phyloP scores from a whole-genome alignment of 495 filamentous ascomycete species.

The Penicillium salamii region DNA sequence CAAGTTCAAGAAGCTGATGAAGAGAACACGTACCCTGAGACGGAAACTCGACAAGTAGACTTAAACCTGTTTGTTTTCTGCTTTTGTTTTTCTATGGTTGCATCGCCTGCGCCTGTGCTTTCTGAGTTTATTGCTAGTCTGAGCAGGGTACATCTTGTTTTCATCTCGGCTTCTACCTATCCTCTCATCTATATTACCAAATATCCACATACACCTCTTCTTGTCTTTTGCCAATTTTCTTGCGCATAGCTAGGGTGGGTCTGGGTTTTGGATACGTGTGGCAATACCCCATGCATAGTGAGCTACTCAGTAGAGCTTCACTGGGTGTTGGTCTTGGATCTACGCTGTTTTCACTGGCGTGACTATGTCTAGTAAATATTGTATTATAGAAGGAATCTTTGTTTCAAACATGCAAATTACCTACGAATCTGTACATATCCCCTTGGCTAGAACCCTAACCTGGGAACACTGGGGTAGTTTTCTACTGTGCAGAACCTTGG shows the following conservation, averaged over 20 bases:
- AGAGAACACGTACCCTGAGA: conserved; percentile 82
- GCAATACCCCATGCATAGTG: conserved; percentile 15
- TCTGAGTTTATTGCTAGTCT: conserved; percentile 20
- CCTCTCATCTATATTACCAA: conserved; percentile 14
- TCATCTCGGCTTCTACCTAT: conserved; percentile 11
- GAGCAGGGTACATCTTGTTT: conserved; percentile 23
- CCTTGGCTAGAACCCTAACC: too few relatives aligned
- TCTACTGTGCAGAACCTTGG: too few relatives aligned
- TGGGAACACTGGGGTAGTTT: too few relatives aligned
- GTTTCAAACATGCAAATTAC: too few relatives aligned
- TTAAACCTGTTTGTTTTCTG: conserved; percentile 1
- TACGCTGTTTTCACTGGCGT: neutral
- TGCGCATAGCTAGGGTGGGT: neutral
- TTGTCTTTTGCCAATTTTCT: neutral
- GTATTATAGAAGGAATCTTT: neutral
- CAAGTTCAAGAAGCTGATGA: conserved; percentile 99
- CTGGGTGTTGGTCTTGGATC: conserved; percentile 9
- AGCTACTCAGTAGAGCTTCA: conserved; percentile 20
- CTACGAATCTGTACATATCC: too few relatives aligned
- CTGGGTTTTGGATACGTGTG: conserved; percentile 4
- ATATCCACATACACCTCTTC: conserved; percentile 18
- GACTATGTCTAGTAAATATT: neutral
- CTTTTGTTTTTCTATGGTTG: conserved; percentile 16
- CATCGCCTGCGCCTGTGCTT: conserved; percentile 29
- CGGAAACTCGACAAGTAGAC: conserved; percentile 71